Evolutionary conservation across 192 early-diverging fungal species (phyloP).

Genomic region (Coemansia sp.): DNA sequence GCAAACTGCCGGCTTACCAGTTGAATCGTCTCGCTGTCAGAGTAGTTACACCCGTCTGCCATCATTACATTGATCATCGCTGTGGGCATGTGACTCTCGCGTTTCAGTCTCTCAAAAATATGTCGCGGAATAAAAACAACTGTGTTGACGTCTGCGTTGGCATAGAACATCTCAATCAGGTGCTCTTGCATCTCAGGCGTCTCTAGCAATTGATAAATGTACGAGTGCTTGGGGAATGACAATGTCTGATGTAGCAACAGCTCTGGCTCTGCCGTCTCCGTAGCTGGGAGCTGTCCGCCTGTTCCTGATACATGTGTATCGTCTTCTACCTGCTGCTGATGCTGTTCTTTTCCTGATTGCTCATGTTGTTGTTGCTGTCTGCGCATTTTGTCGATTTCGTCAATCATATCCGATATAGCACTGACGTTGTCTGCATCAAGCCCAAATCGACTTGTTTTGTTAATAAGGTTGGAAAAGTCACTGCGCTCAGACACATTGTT

Average conservation of each 20-base stretch:
- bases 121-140: constrained; percentile 45
- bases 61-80: constrained; percentile 46
- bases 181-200: constrained; percentile 18
- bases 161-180: constrained; percentile 47
- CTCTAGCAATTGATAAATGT: constrained; percentile 5
- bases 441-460: constrained; percentile 37
- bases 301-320: not conserved
- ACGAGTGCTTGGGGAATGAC: not conserved
- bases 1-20: constrained; percentile 14
- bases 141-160: constrained; percentile 35
- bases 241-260: not conserved
- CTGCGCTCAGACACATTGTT: not conserved
- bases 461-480: constrained; percentile 24
- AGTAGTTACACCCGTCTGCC: constrained; percentile 42
- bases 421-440: constrained; percentile 33
- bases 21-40: constrained; percentile 14
- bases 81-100: constrained; percentile 24
- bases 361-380: not conserved
- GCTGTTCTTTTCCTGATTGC: not conserved
- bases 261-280: not conserved
- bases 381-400: constrained; percentile 11
- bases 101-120: constrained; percentile 28
- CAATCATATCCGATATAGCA: constrained; percentile 31
- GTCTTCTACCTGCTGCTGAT: constrained; percentile 4
- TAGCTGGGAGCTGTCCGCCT: not conserved